phyloP scores from a whole-genome alignment of 345 rosid genomes.

The Euphorbia tirucalli region DNA sequence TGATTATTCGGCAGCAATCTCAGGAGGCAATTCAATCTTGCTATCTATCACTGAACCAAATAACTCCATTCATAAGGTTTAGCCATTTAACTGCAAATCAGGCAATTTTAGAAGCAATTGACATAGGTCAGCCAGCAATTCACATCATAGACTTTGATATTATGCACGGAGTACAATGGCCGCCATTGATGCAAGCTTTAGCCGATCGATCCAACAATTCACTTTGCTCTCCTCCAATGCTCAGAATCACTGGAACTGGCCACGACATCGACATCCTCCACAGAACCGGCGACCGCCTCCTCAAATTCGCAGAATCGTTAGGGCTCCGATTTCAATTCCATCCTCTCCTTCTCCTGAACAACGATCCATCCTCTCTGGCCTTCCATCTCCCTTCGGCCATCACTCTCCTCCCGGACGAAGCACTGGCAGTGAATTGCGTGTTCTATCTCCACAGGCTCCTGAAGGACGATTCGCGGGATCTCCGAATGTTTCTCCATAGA shows the following conservation, averaged over 20 bases:
- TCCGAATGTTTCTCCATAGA: conserved; percentile 51
- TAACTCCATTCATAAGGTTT: conserved; percentile 84
- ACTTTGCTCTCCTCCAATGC: conserved; percentile 52
- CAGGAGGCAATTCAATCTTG: conserved; percentile 49
- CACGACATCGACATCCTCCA: conserved; percentile 50
- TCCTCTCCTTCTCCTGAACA: conserved; percentile 56
- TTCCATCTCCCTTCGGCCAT: conserved; percentile 45
- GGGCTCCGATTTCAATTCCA: conserved; percentile 84
- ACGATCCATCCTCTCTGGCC: conserved; percentile 44
- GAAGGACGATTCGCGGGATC: conserved; percentile 46
- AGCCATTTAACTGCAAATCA: conserved; percentile 94
- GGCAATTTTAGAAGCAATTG: conserved; percentile 77
- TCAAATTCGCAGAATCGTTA: conserved; percentile 68
- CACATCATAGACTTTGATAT: conserved; percentile 93
- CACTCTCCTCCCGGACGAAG: conserved; percentile 54
- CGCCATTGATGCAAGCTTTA: conserved; percentile 93
- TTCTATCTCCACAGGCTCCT: conserved; percentile 60
- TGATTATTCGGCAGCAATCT: not conserved
- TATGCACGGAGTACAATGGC: conserved; percentile 99
- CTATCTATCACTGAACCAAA: conserved; percentile 78
- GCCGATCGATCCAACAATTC: conserved; percentile 53
- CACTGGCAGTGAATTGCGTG: conserved; percentile 77
- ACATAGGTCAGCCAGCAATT: conserved; percentile 48
- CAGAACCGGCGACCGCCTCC: conserved; percentile 83
- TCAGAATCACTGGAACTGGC: conserved; percentile 88